Conservation (phyloP, 2,329 filamentous ascomycete species). For the Fusarium denticulatum region DNA sequence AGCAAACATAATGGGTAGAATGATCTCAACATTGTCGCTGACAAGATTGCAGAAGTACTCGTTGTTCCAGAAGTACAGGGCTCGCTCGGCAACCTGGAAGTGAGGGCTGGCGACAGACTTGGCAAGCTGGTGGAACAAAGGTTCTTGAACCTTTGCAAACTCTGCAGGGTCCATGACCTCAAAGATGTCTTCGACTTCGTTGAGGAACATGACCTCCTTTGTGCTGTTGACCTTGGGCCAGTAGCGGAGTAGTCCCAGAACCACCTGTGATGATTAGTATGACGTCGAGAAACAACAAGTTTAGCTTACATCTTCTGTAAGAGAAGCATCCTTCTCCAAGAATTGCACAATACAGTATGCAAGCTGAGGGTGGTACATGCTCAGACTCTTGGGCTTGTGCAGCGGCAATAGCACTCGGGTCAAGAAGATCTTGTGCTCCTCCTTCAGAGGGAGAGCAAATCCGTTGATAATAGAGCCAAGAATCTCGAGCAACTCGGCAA, state of each 20-base stretch:
- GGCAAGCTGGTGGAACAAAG: constrained; percentile 94
- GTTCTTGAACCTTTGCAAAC: constrained; percentile 98
- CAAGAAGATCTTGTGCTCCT: constrained; percentile 98
- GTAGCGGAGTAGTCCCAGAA: constrained; percentile 91
- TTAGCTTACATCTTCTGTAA: constrained; percentile 86
- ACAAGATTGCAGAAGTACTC: constrained; percentile 99
- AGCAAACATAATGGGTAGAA: constrained; percentile 98
- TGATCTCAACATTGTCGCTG: constrained; percentile 98
- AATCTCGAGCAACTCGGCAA: constrained; percentile 95
- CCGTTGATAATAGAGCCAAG: constrained; percentile 99
- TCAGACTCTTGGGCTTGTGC: constrained; percentile 98
- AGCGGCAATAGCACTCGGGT: constrained; percentile 91
- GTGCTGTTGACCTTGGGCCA: constrained; percentile 99
- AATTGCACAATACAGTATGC: constrained; percentile 99
- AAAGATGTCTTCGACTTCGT: constrained; percentile 99
- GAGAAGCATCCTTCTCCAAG: constrained; percentile 93
- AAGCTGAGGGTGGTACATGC: constrained; percentile 99
- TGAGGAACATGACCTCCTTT: constrained; percentile 99
- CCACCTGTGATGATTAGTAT: constrained; percentile 69
- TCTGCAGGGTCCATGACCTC: constrained; percentile 99
- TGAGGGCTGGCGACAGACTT: constrained; percentile 98
- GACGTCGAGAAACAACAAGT: background rate
- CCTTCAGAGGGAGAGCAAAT: constrained; percentile 94
- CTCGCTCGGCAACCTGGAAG: constrained; percentile 97
- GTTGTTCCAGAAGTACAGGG: constrained; percentile 99